Evolutionary conservation across 1,284 basidiomycete genomes (phyloP), one percentile per base, ranked within the genome.

Genomic region (Wolfiporia cocos): DNA sequence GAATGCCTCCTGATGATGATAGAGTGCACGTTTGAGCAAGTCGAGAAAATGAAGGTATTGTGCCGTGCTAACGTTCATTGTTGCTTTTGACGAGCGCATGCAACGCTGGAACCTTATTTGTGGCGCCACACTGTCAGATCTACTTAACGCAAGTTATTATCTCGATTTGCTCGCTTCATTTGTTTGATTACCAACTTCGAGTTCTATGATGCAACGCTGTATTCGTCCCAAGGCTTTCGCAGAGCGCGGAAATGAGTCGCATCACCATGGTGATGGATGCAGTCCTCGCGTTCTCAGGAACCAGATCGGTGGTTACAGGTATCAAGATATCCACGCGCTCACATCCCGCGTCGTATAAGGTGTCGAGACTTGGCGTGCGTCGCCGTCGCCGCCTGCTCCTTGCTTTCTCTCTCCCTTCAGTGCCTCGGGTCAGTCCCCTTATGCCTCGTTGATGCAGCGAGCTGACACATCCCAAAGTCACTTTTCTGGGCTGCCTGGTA

Each of bases 401-500:
- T 33, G n/a, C 43, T 43, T 22, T 39, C 34, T 44, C 32, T 21
- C 21, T 36, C 17, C 22, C 34, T 48, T 53, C 37, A 44, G 52
- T 52, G 34, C 41, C 31, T 37, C n/a, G 42, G 34, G 42, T 31
- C n/a, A 18, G 22, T 43, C 22, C 37, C 12, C 20, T 33, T n/a
- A n/a, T n/a, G n/a, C n/a, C n/a, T n/a, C n/a, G n/a, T n/a, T n/a
- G n/a, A n/a, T n/a, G n/a, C n/a, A n/a, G n/a, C n/a, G n/a, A n/a
- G n/a, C n/a, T n/a, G n/a, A 11, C 23, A 3, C 19, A 7, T 11
- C 4, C 31, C 37, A 32, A 36, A 58, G 56, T 50, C 53, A 55
- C 65, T 70, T 65, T 14, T 69, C 56, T 55, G 76, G 78, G 76
- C 72, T 77, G 79, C 79, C 78, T 67, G 78, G 79, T 71, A 67